Evolutionary conservation across 805 yeast species (phyloP).

Genomic region (Lachancea thermotolerans): DNA sequence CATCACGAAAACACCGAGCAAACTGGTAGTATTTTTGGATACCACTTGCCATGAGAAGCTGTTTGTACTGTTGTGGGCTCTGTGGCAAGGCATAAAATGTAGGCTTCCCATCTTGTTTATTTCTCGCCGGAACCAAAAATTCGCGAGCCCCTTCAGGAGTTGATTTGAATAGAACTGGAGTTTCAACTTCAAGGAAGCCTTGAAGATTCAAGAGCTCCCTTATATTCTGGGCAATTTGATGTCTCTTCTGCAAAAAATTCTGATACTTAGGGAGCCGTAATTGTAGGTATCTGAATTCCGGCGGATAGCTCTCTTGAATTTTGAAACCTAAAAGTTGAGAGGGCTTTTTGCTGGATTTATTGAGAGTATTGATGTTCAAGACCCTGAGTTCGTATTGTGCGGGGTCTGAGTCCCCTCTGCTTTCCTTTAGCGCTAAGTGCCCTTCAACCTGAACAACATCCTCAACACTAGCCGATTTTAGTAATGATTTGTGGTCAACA

Average conservation of each 20-base stretch:
- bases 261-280: slow-evolving; percentile 57
- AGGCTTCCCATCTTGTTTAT: slow-evolving; percentile 29
- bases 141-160: slow-evolving; percentile 99
- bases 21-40: slow-evolving; percentile 79
- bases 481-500: slow-evolving; percentile 35
- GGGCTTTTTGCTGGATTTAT: slow-evolving; percentile 55
- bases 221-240: slow-evolving; percentile 44
- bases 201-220: slow-evolving; percentile 37
- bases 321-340: slow-evolving; percentile 57
- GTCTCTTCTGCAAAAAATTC: slow-evolving; percentile 46
- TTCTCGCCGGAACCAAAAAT: slow-evolving; percentile 86
- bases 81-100: slow-evolving; percentile 88
- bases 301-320: slow-evolving; percentile 53
- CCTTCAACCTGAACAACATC: slow-evolving; percentile 71
- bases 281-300: slow-evolving; percentile 76
- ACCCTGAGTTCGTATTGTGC: slow-evolving; percentile 55
- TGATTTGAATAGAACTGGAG: slow-evolving; percentile 87
- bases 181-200: slow-evolving; percentile 77
- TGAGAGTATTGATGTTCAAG: slow-evolving; percentile 46
- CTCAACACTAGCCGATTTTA: slow-evolving; percentile 55
- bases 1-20: slow-evolving; percentile 94
- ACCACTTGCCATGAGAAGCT: slow-evolving; percentile 90
- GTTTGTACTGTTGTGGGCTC: slow-evolving; percentile 97
- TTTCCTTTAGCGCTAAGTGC: slow-evolving; percentile 25
- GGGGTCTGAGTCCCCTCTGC: slow-evolving; percentile 26